Evolutionary conservation across 2,329 filamentous ascomycete species (phyloP).

Genomic region (Neofusicoccum laricinum): DNA sequence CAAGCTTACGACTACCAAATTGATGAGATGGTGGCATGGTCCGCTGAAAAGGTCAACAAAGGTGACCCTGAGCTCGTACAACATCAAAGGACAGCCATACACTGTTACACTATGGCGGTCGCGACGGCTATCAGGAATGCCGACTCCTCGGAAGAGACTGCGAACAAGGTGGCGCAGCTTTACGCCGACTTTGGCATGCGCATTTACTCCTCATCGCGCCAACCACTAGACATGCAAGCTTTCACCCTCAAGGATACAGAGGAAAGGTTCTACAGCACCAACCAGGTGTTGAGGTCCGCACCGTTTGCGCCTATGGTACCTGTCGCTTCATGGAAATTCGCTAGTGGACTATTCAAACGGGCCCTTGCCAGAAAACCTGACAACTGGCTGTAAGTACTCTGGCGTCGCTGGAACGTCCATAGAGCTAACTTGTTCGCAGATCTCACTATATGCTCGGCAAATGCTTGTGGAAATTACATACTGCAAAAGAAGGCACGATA

Average conservation of each 20-base stretch:
- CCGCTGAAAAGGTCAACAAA: constrained; percentile 87
- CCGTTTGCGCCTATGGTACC: constrained; percentile 57
- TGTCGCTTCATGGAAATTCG: constrained; percentile 65
- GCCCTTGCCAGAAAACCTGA: constrained; percentile 59
- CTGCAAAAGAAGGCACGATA: constrained; percentile 40
- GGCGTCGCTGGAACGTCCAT: background rate
- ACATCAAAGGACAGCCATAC: constrained; percentile 76
- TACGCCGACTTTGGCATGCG: constrained; percentile 67
- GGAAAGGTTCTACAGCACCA: constrained; percentile 55
- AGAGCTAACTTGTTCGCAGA: constrained; percentile 35
- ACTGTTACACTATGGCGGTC: constrained; percentile 70
- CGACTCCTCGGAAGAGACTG: constrained; percentile 53
- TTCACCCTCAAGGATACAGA: constrained; percentile 60
- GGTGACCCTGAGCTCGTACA: constrained; percentile 70
- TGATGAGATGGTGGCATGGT: constrained; percentile 85
- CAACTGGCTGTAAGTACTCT: constrained; percentile 57
- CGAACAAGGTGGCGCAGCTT: constrained; percentile 60
- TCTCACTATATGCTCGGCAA: constrained; percentile 69
- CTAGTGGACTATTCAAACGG: constrained; percentile 58
- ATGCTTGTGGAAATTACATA: constrained; percentile 70
- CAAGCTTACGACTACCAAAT: constrained; percentile 86
- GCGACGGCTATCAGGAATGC: constrained; percentile 58
- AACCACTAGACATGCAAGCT: constrained; percentile 65
- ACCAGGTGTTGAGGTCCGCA: constrained; percentile 37
- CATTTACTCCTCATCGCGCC: constrained; percentile 65